Evolutionary conservation across 106 monocot genomes (phyloP).

Genomic region (Allium fistulosum): DNA sequence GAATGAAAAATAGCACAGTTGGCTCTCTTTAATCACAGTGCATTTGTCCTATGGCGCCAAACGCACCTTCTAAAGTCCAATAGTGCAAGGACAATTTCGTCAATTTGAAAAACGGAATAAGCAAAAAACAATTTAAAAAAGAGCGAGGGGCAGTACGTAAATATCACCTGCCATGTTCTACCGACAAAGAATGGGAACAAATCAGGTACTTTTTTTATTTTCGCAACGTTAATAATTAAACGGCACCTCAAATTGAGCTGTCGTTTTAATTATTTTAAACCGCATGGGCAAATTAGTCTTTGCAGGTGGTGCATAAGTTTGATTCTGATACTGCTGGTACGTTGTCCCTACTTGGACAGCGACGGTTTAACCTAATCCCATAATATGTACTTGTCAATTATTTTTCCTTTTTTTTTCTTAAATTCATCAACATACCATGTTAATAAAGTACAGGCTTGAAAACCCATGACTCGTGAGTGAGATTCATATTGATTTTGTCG

Average conservation of each 20-base stretch:
- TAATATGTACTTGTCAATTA: too few species aligned
- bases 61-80: too few species aligned
- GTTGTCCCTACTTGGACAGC: not conserved
- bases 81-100: too few species aligned
- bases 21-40: too few species aligned
- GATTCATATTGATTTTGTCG: too few species aligned
- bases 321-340: not conserved
- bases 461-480: too few species aligned
- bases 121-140: not conserved
- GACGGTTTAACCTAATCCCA: not conserved
- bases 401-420: too few species aligned
- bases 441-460: too few species aligned
- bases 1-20: too few species aligned
- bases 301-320: not conserved
- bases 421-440: too few species aligned
- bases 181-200: slow-evolving; percentile 3
- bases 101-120: too few species aligned
- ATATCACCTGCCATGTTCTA: not conserved
- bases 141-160: not conserved
- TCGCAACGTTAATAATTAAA: not conserved
- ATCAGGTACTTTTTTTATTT: not conserved
- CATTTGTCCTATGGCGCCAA: too few species aligned
- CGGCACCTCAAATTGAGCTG: not conserved
- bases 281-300: not conserved
- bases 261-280: not conserved